Evolutionary conservation across 129 eudicot genomes (phyloP).

Genomic region (Calendula officinalis): DNA sequence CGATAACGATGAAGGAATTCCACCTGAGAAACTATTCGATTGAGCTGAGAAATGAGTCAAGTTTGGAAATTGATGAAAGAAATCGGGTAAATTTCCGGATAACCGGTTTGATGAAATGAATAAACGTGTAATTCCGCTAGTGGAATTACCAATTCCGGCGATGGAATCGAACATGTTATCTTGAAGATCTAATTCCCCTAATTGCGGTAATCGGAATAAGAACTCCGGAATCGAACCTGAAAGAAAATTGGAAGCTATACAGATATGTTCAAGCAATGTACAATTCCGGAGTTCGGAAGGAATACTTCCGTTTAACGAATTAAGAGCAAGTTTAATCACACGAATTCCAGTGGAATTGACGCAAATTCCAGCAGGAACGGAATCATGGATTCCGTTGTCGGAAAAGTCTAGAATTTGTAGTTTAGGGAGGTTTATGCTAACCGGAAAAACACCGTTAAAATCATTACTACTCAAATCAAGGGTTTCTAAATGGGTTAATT

Average conservation of each 20-base stretch:
- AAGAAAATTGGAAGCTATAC: slow-evolving; percentile 36
- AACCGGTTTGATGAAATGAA: slow-evolving; percentile 49
- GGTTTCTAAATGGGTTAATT: slow-evolving; percentile 38
- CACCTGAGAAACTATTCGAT: slow-evolving; percentile 47
- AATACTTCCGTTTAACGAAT: slow-evolving; percentile 43
- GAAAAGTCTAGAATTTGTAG: slow-evolving; percentile 44
- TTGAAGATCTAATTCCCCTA: slow-evolving; percentile 40
- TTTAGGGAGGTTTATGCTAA: slow-evolving; percentile 34
- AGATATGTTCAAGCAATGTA: slow-evolving; percentile 36
- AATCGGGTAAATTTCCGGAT: slow-evolving; percentile 54
- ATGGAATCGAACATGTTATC: slow-evolving; percentile 41
- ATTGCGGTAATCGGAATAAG: slow-evolving; percentile 32
- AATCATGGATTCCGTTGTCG: slow-evolving; percentile 40
- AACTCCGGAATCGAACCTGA: slow-evolving; percentile 46
- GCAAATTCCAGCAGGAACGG: slow-evolving; percentile 41
- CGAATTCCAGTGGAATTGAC: slow-evolving; percentile 38
- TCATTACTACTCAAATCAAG: slow-evolving; percentile 52
- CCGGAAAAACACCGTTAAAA: slow-evolving; percentile 41
- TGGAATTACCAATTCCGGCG: slow-evolving; percentile 35
- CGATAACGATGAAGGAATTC: slow-evolving; percentile 42
- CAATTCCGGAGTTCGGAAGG: slow-evolving; percentile 41
- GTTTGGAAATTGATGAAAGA: slow-evolving; percentile 33
- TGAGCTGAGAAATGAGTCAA: slow-evolving; percentile 46
- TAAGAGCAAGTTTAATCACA: slow-evolving; percentile 28
- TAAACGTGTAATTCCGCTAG: slow-evolving; percentile 31